Conservation (phyloP, 148 eudicot genomes). For the Rhododendron griersonianum region DNA sequence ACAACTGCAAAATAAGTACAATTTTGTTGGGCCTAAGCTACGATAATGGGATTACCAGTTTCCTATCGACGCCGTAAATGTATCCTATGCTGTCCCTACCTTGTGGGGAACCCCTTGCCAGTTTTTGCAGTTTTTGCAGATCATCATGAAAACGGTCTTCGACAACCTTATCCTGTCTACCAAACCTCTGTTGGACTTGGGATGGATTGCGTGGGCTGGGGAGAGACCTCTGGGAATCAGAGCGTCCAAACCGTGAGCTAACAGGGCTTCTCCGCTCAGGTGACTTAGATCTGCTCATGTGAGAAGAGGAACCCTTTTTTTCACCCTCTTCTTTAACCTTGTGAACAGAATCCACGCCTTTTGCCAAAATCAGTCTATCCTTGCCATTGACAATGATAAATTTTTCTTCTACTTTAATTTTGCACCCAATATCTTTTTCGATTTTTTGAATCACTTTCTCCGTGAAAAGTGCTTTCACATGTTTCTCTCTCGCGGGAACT, state of each 20-base stretch:
- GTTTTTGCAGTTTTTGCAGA: conserved; percentile 64
- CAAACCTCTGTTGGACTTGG: conserved; percentile 53
- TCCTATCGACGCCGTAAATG: conserved; percentile 24
- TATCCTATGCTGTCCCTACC: conserved; percentile 66
- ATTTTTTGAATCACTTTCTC: conserved; percentile 65
- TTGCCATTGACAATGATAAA: conserved; percentile 96
- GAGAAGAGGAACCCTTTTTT: conserved; percentile 53
- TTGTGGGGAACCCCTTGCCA: conserved; percentile 79
- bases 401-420: conserved; percentile 88
- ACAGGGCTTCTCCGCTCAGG: conserved; percentile 54
- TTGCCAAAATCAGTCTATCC: conserved; percentile 74
- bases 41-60: conserved; percentile 24
- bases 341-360: conserved; percentile 96
- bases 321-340: conserved; percentile 72
- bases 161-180: conserved; percentile 65
- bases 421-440: conserved; percentile 90
- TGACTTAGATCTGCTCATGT: conserved; percentile 52
- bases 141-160: conserved; percentile 86
- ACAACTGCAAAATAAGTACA: background rate
- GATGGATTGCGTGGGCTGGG: conserved; percentile 65
- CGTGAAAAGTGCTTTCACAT: conserved; percentile 81
- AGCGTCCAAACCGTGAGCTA: conserved; percentile 55
- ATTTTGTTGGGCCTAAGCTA: conserved; percentile 10
- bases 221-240: conserved; percentile 77
- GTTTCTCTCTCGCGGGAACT: conserved; percentile 87